phyloP scores from a whole-genome alignment of 2,329 filamentous ascomycete species.

The Graphilbum ipis-grandicollis region DNA sequence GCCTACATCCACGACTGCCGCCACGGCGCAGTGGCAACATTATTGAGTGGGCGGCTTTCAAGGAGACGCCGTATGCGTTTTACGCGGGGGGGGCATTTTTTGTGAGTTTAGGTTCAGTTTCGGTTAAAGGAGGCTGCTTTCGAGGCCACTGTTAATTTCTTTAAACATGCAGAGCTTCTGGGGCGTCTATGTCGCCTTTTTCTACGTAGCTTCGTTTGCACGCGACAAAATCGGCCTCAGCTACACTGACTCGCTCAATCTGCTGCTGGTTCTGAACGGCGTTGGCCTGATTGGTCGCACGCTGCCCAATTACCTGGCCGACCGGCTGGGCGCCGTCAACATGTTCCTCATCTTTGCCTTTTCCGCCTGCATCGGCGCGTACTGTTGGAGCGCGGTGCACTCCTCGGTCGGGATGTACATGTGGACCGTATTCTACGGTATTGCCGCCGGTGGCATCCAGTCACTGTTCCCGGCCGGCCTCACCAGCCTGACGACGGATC shows the following conservation, averaged over 20 bases:
- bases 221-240: constrained; percentile 23
- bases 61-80: constrained; percentile 34
- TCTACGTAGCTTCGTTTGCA: constrained; percentile 36
- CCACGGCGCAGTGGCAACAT: constrained; percentile 13
- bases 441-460: constrained; percentile 46
- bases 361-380: constrained; percentile 25
- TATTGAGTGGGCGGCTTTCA: constrained; percentile 28
- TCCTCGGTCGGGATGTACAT: constrained; percentile 34
- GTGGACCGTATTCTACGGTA: constrained; percentile 47
- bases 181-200: constrained; percentile 39
- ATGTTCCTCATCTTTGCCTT: constrained; percentile 32
- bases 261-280: constrained; percentile 49
- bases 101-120: constrained; percentile 13
- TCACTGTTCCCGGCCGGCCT: constrained; percentile 47
- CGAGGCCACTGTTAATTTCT: constrained; percentile 5
- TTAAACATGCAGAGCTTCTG: constrained; percentile 22
- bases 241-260: constrained; percentile 35
- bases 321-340: constrained; percentile 41
- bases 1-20: constrained; percentile 27
- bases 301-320: constrained; percentile 39
- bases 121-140: not conserved
- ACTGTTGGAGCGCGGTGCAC: constrained; percentile 41
- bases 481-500: constrained; percentile 33
- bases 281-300: constrained; percentile 40
- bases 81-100: constrained; percentile 32